Evolutionary conservation across 495 filamentous ascomycete species (phyloP).

Genomic region (Penicillium salamii): DNA sequence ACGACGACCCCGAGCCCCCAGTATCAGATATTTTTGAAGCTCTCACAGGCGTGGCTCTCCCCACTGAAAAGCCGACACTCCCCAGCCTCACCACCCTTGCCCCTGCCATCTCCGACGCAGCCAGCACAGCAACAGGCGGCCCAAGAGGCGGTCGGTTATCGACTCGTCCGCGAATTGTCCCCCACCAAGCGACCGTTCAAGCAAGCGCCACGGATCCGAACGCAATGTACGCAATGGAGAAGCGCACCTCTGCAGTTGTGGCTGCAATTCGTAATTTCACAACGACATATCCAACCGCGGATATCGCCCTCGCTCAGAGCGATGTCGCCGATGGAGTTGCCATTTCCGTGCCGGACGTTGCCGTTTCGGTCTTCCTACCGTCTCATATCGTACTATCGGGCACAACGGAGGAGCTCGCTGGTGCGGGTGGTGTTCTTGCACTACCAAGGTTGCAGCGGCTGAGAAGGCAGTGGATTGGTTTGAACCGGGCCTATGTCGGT

Average conservation of each 20-base stretch:
- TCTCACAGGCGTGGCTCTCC: conserved; percentile 46
- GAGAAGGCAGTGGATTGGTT: conserved; percentile 77
- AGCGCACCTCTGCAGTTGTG: conserved; percentile 78
- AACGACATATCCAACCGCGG: conserved; percentile 35
- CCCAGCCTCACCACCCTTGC: conserved; percentile 21
- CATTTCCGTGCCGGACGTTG: conserved; percentile 37
- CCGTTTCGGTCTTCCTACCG: conserved; percentile 50
- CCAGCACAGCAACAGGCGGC: conserved; percentile 28
- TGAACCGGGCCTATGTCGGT: conserved; percentile 58
- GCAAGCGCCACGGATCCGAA: conserved; percentile 64
- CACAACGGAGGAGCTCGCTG: conserved; percentile 43
- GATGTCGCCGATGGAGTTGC: conserved; percentile 31
- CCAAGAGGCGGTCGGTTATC: conserved; percentile 17
- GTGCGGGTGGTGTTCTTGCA: conserved; percentile 52
- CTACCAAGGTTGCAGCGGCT: conserved; percentile 79
- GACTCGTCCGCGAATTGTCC: conserved; percentile 50
- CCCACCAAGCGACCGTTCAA: conserved; percentile 78
- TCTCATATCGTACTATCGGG: conserved; percentile 39
- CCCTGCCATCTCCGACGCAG: conserved; percentile 25
- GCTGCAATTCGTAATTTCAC: conserved; percentile 66
- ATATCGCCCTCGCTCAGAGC: conserved; percentile 49
- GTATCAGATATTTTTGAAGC: conserved; percentile 77
- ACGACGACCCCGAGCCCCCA: conserved; percentile 67
- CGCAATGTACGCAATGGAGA: conserved; percentile 83
- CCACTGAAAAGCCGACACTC: conserved; percentile 16